Percentiles rank a stretch among this genome's conserved stretches.
These are phyloP conservation scores for Dioscorea zingiberensis DNA, from an alignment of 106 monocot genomes.

Conservation along the genomic window DNA sequence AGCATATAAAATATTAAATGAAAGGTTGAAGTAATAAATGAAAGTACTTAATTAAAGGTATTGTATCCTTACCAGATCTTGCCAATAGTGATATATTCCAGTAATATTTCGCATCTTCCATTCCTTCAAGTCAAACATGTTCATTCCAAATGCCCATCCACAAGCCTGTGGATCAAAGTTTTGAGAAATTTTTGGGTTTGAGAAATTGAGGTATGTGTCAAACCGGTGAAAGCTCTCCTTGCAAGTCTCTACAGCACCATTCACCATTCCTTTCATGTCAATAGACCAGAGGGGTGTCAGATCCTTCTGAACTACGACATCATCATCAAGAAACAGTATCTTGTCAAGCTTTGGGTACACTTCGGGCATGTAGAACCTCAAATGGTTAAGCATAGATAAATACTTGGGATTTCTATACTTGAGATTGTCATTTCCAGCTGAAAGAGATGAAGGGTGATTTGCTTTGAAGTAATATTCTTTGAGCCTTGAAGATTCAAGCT, in stretches of 20 bases:
- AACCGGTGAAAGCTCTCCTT: slow-evolving; percentile 6
- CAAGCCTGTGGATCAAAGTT: slow-evolving; percentile 35
- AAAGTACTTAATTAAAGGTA: too few relatives aligned
- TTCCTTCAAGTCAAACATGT: slow-evolving; percentile 32
- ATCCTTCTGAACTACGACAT: slow-evolving; percentile 6
- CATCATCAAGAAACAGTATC: slow-evolving; percentile 8
- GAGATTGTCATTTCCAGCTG: background rate
- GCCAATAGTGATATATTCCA: slow-evolving; percentile 36
- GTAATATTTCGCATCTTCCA: slow-evolving; percentile 37
- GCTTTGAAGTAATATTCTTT: slow-evolving; percentile 9
- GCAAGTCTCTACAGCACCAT: slow-evolving; percentile 6
- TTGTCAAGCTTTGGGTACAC: slow-evolving; percentile 4
- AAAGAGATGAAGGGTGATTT: slow-evolving; percentile 1
- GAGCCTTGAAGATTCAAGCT: slow-evolving; percentile 4
- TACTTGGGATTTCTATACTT: slow-evolving; percentile 6
- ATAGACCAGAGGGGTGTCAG: slow-evolving; percentile 5
- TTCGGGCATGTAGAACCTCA: slow-evolving; percentile 9
- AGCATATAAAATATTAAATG: too few relatives aligned
- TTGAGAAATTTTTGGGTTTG: slow-evolving; percentile 15
- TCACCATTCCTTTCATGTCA: slow-evolving; percentile 8
- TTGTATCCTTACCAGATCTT: slow-evolving; percentile 19
- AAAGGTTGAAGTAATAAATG: too few relatives aligned
- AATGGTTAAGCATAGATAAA: slow-evolving; percentile 8
- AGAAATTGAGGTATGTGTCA: slow-evolving; percentile 8
- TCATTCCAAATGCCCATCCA: slow-evolving; percentile 49